These are phyloP conservation scores for Coniochaeta pulveracea DNA, from an alignment of 2,329 filamentous ascomycete genomes.

Conservation along the genomic window DNA sequence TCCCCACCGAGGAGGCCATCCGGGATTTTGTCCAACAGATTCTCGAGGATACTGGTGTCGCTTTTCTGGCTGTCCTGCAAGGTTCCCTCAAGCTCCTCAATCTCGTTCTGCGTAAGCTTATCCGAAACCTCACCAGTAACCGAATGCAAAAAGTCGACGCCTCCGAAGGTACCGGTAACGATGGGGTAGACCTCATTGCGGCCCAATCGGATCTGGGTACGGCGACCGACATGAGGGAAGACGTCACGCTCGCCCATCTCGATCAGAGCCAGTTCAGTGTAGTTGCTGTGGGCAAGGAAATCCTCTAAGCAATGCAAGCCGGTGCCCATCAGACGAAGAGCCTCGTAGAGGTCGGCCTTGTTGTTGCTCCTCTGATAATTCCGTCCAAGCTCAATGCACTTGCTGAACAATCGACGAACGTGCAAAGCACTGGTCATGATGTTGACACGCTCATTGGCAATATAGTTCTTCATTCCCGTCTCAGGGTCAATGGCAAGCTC, in stretches of 20 bases:
- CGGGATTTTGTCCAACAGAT: constrained; percentile 73
- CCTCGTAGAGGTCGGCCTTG: constrained; percentile 75
- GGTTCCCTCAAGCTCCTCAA: constrained; percentile 78
- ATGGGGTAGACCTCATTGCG: constrained; percentile 62
- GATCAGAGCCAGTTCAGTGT: constrained; percentile 76
- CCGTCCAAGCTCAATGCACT: constrained; percentile 70
- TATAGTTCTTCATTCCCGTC: constrained; percentile 85
- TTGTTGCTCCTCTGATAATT: constrained; percentile 54
- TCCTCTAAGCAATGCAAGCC: constrained; percentile 87
- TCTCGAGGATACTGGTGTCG: constrained; percentile 65
- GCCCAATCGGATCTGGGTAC: constrained; percentile 60
- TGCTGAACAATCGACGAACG: constrained; percentile 60
- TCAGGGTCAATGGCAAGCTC: constrained; percentile 70
- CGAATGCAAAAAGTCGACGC: constrained; percentile 87
- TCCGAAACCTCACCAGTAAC: constrained; percentile 73
- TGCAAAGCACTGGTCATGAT: constrained; percentile 77
- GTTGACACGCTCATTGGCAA: constrained; percentile 67
- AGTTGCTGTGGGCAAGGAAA: constrained; percentile 90
- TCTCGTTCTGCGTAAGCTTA: constrained; percentile 83
- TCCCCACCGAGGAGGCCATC: constrained; percentile 67
- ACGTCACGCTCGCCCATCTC: constrained; percentile 72
- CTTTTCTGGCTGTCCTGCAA: constrained; percentile 52
- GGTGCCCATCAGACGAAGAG: constrained; percentile 75
- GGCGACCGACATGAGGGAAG: constrained; percentile 77
- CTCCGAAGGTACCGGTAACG: constrained; percentile 86